Evolutionary conservation across 2,329 filamentous ascomycete genomes (phyloP).

Genomic region (Cercospora nicotianae): DNA sequence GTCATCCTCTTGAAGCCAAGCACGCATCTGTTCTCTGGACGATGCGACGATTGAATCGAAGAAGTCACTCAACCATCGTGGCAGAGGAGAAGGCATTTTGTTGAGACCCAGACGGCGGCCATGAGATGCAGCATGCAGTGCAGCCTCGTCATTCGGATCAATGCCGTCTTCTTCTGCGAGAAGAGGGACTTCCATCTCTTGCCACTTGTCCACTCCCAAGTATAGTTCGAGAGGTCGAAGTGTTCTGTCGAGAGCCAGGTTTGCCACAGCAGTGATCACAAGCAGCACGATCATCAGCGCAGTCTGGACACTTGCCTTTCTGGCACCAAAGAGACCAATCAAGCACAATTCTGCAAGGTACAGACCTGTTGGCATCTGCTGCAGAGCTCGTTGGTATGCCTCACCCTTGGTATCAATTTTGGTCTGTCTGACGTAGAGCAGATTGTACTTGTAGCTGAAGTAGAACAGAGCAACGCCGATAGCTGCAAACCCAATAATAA

Average conservation of each 20-base stretch:
- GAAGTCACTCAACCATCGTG: slow-evolving; percentile 31
- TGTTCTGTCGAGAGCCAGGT: slow-evolving; percentile 35
- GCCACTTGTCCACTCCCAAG: slow-evolving; percentile 37
- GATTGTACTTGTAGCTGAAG: slow-evolving; percentile 51
- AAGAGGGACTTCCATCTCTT: slow-evolving; percentile 34
- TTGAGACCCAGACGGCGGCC: slow-evolving; percentile 34
- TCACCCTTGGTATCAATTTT: slow-evolving; percentile 51
- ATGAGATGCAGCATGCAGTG: slow-evolving; percentile 36
- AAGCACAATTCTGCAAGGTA: slow-evolving; percentile 52
- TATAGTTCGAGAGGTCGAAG: slow-evolving; percentile 37
- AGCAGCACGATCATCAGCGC: slow-evolving; percentile 46
- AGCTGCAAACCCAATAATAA: slow-evolving; percentile 49
- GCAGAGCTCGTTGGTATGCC: slow-evolving; percentile 49
- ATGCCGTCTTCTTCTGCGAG: slow-evolving; percentile 35
- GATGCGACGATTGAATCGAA: slow-evolving; percentile 35
- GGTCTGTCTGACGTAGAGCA: slow-evolving; percentile 50
- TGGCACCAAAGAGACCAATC: slow-evolving; percentile 47
- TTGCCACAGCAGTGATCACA: slow-evolving; percentile 38
- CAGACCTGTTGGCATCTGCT: slow-evolving; percentile 50
- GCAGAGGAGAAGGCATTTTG: slow-evolving; percentile 28
- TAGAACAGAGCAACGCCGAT: slow-evolving; percentile 49
- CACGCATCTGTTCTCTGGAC: slow-evolving; percentile 27
- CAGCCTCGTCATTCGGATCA: slow-evolving; percentile 32
- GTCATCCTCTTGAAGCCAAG: slow-evolving; percentile 27
- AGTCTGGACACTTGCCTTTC: slow-evolving; percentile 44